Evolutionary conservation across 2,329 filamentous ascomycete genomes (phyloP).

Genomic region (Trichoderma sp.): DNA sequence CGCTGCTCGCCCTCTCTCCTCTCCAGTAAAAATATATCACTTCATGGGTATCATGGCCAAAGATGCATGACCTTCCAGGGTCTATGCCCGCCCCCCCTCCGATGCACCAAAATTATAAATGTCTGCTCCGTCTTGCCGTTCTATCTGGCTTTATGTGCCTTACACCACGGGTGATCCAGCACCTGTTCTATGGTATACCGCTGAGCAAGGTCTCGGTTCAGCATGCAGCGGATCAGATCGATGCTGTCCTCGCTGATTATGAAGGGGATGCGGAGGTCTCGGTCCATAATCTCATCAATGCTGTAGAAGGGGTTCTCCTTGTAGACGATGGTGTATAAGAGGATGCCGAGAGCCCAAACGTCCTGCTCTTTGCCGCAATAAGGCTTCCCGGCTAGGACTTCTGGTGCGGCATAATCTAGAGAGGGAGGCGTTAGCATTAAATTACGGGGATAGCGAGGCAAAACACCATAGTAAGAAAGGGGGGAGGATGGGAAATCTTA

Average conservation of each 20-base stretch:
- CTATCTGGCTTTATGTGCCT: conserved; percentile 21
- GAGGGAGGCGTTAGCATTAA: conserved; percentile 2
- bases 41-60: conserved; percentile 22
- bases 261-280: conserved; percentile 86
- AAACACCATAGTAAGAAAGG: no score
- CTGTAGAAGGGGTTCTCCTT: conserved; percentile 99
- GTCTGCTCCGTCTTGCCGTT: neutral
- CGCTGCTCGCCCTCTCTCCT: neutral
- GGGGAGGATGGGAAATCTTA: conserved; percentile 44
- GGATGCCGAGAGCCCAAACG: conserved; percentile 94
- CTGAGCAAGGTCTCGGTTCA: conserved; percentile 81
- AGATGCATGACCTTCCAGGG: conserved; percentile 14
- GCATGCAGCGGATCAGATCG: conserved; percentile 85
- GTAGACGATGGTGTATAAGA: conserved; percentile 98
- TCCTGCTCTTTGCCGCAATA: conserved; percentile 97
- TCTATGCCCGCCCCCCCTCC: neutral
- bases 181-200: conserved; percentile 86
- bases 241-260: conserved; percentile 89
- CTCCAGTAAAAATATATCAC: neutral
- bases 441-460: neutral
- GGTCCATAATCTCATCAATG: conserved; percentile 98
- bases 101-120: neutral
- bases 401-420: conserved; percentile 94
- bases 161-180: conserved; percentile 81
- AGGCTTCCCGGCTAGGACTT: conserved; percentile 86